These are phyloP conservation scores for Theileria annulata DNA, from an alignment of 169 alveolate genomes.

Conservation along the genomic window DNA sequence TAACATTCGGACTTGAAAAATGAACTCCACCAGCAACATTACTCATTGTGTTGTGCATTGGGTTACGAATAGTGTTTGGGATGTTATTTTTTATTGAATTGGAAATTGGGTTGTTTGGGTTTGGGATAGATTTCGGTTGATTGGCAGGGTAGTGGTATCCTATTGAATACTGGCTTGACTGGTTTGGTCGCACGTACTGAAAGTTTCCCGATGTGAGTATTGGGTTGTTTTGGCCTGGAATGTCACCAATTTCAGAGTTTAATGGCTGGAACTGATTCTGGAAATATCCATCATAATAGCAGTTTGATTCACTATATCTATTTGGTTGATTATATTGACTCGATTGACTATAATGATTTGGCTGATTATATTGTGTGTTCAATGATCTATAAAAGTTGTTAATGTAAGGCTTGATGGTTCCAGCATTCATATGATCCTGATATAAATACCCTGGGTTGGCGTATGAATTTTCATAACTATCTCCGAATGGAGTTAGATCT, in stretches of 20 bases:
- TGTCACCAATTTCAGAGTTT: neutral
- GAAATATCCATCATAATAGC: neutral
- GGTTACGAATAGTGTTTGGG: neutral
- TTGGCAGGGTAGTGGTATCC: neutral
- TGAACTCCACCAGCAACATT: neutral
- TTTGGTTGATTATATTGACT: neutral
- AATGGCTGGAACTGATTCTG: neutral
- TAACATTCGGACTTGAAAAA: neutral
- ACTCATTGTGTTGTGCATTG: neutral
- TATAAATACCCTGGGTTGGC: neutral
- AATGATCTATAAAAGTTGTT: neutral
- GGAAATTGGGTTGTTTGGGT: neutral
- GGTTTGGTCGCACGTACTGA: neutral
- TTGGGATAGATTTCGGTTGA: neutral
- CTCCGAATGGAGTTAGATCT: neutral
- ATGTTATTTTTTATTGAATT: too few relatives aligned
- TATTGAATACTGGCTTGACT: neutral
- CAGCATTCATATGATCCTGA: neutral
- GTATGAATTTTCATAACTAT: neutral
- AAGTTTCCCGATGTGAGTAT: neutral
- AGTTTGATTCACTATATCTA: neutral
- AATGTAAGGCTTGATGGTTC: neutral
- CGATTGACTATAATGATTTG: neutral
- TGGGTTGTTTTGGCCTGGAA: neutral
- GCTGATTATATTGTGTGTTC: neutral